Percentiles rank a stretch among this genome's conserved stretches.
These are phyloP conservation scores for Skeletonema menzelii DNA, from an alignment of 108 stramenopile genomes.

Conservation along the genomic window DNA sequence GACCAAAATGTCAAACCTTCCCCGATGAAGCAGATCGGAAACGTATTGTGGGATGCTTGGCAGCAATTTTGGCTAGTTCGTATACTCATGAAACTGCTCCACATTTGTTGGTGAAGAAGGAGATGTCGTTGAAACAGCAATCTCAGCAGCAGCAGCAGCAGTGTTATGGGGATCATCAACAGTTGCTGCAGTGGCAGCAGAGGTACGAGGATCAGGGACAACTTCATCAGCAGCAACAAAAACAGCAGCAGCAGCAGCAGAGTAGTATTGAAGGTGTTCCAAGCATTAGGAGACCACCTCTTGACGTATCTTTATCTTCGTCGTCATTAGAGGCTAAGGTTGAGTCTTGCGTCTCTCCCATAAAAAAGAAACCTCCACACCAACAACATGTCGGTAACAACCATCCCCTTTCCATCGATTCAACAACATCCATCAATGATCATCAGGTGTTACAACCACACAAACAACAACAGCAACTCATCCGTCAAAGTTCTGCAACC, in stretches of 20 bases:
- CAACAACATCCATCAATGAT: background rate
- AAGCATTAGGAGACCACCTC: background rate
- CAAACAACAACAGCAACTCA: conserved; percentile 20
- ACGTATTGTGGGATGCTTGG: conserved; percentile 65
- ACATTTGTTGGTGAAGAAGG: conserved; percentile 32
- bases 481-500: conserved; percentile 10
- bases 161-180: background rate
- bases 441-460: conserved; percentile 7
- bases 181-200: background rate
- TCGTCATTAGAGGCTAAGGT: background rate
- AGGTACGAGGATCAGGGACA: background rate
- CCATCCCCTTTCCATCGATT: background rate
- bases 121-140: background rate
- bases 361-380: background rate
- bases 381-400: background rate
- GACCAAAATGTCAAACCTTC: conserved; percentile 21
- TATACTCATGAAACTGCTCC: conserved; percentile 65
- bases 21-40: conserved; percentile 45
- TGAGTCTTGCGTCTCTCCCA: background rate
- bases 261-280: background rate
- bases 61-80: conserved; percentile 68
- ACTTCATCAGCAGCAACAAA: background rate
- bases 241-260: background rate
- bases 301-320: background rate
- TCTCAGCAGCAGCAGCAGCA: background rate